phyloP scores from a whole-genome alignment of 1,284 basidiomycete genomes.

The Moniliella sp. region DNA sequence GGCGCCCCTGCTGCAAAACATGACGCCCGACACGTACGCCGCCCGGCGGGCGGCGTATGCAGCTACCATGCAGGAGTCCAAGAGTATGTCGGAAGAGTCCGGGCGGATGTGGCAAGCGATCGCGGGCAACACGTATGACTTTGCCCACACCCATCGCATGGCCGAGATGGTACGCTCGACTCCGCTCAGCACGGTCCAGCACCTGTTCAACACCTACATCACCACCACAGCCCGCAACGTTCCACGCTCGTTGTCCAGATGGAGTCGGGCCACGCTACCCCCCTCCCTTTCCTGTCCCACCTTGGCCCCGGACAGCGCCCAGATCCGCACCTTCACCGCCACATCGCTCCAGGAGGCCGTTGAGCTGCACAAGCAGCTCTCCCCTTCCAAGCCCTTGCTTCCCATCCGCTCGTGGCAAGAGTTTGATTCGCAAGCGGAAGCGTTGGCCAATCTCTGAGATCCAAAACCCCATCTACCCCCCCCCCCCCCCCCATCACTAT shows the following conservation, averaged over 20 bases:
- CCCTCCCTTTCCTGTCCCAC: background rate
- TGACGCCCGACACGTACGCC: conserved; percentile 18
- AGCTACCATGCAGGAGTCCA: conserved; percentile 26
- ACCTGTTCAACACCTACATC: conserved; percentile 50
- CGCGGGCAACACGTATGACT: conserved; percentile 36
- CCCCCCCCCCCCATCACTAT: too few species aligned
- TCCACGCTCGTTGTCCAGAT: conserved; percentile 19
- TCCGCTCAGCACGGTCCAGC: conserved; percentile 56
- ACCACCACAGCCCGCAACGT: conserved; percentile 32
- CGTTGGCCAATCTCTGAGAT: too few species aligned
- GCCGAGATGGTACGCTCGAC: conserved; percentile 45
- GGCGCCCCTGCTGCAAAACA: conserved; percentile 35
- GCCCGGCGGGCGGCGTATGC: conserved; percentile 19
- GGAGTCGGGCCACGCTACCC: conserved; percentile 36
- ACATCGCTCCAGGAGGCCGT: too few species aligned
- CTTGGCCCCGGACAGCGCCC: conserved; percentile 15
- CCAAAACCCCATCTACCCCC: too few species aligned
- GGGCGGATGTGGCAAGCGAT: conserved; percentile 44
- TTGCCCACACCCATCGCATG: conserved; percentile 45
- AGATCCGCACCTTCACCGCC: too few species aligned
- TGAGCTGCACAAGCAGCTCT: too few species aligned
- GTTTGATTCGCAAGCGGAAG: too few species aligned
- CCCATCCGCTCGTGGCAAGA: too few species aligned
- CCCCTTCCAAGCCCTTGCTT: too few species aligned
- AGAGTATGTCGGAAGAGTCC: conserved; percentile 28